Percentiles rank a stretch among this genome's conserved stretches.
phyloP scores from a whole-genome alignment of 2,329 filamentous ascomycete species.

The Teratosphaeriaceae sp. region DNA sequence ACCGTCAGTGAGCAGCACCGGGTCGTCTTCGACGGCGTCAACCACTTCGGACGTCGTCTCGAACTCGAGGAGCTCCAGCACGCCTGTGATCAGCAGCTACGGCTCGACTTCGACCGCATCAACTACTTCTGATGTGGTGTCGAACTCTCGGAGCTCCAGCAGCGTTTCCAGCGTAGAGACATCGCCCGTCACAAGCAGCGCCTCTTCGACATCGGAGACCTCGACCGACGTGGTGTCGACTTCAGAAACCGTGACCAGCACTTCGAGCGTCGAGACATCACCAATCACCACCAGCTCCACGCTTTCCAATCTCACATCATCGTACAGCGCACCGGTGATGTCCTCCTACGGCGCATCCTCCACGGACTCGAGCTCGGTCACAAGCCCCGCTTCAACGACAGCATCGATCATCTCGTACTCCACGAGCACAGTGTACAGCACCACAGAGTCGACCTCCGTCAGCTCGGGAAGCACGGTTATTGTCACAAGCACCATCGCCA shows the following conservation, averaged over 20 bases:
- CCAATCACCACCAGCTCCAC: background rate
- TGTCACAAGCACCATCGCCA: constrained; percentile 32
- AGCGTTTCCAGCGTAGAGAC: constrained; percentile 14
- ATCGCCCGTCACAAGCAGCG: constrained; percentile 9
- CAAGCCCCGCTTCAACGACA: background rate
- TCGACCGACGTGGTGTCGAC: constrained; percentile 4
- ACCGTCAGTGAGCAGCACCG: background rate
- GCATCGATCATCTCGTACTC: constrained; percentile 10
- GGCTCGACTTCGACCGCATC: constrained; percentile 7
- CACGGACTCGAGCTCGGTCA: constrained; percentile 9
- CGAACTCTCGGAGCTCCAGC: constrained; percentile 3
- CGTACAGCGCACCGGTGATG: background rate
- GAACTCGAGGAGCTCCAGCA: constrained; percentile 5
- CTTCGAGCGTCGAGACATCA: constrained; percentile 2
- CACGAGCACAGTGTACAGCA: constrained; percentile 18
- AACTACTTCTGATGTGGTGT: constrained; percentile 2
- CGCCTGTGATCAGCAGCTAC: constrained; percentile 5
- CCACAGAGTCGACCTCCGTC: constrained; percentile 18
- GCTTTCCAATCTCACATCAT: background rate
- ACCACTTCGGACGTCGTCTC: constrained; percentile 10
- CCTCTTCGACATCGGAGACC: constrained; percentile 6
- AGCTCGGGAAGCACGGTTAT: constrained; percentile 15
- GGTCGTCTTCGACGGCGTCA: constrained; percentile 1
- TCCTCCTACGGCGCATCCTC: constrained; percentile 1
- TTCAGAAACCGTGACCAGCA: background rate